These are phyloP conservation scores for Vigna hirtella DNA, from an alignment of 306 rosid genomes.

Conservation along the genomic window DNA sequence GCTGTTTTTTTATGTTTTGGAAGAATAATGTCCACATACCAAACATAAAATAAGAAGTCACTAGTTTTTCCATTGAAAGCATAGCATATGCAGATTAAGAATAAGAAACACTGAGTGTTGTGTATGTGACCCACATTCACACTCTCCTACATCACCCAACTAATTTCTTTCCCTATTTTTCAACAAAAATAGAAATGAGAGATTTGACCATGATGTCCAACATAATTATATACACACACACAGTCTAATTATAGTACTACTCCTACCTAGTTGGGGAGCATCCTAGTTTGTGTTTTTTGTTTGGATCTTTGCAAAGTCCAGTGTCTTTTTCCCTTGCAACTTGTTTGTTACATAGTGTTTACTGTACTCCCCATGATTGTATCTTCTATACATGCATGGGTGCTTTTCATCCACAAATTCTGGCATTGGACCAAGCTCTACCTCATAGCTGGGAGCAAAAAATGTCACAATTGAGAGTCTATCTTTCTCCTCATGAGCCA, in stretches of 20 bases:
- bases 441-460: constrained; percentile 91
- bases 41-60: constrained; percentile 41
- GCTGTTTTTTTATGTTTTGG: constrained; percentile 35
- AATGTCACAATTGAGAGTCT: constrained; percentile 87
- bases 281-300: constrained; percentile 44
- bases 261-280: constrained; percentile 42
- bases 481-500: constrained; percentile 73
- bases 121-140: constrained; percentile 45
- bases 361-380: constrained; percentile 96
- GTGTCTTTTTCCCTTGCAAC: constrained; percentile 84
- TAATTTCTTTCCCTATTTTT: constrained; percentile 45
- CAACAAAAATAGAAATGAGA: constrained; percentile 33
- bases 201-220: constrained; percentile 35
- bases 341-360: constrained; percentile 86
- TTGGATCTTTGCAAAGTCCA: constrained; percentile 82
- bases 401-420: constrained; percentile 71
- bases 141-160: constrained; percentile 43
- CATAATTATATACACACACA: constrained; percentile 1
- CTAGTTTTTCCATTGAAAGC: constrained; percentile 45
- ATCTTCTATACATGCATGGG: constrained; percentile 77
- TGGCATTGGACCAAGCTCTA: constrained; percentile 84
- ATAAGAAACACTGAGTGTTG: constrained; percentile 43
- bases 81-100: constrained; percentile 36
- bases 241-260: constrained; percentile 47
- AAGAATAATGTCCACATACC: constrained; percentile 40